Evolutionary conservation across 2,329 filamentous ascomycete genomes (phyloP).

Genomic region (Fusarium graminum): DNA sequence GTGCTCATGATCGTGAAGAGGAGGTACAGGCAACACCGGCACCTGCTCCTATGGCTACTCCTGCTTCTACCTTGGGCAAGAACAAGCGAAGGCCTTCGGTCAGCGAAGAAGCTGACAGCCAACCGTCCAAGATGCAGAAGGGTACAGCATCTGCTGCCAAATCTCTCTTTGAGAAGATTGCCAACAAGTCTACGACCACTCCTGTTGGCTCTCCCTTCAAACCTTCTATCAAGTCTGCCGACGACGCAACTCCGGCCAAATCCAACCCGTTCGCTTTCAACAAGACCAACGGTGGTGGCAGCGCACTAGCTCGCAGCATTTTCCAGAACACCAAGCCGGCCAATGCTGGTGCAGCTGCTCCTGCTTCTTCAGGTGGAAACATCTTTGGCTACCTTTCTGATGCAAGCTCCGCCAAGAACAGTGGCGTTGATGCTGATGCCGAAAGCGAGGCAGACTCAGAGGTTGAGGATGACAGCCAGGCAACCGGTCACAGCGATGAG

Average conservation of each 20-base stretch:
- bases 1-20: conserved; percentile 58
- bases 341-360: conserved; percentile 27
- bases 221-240: conserved; percentile 47
- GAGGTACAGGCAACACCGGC: conserved; percentile 58
- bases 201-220: conserved; percentile 53
- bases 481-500: conserved; percentile 59
- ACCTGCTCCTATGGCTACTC: conserved; percentile 46
- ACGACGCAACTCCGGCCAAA: conserved; percentile 50
- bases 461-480: conserved; percentile 57
- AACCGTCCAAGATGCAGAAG: conserved; percentile 65
- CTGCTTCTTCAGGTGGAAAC: conserved; percentile 56
- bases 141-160: conserved; percentile 66
- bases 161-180: conserved; percentile 68
- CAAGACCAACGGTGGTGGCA: conserved; percentile 54
- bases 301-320: conserved; percentile 57
- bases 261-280: conserved; percentile 52
- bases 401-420: conserved; percentile 67
- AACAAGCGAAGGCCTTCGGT: conserved; percentile 67
- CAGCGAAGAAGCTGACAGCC: conserved; percentile 61
- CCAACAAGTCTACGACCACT: conserved; percentile 62
- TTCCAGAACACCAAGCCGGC: conserved; percentile 57
- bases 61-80: conserved; percentile 56
- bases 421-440: conserved; percentile 62
- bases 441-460: conserved; percentile 62
- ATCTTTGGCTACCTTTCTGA: conserved; percentile 73